Evolutionary conservation across 257 asterid species (phyloP).

Genomic region (Voacanga thouarsii): DNA sequence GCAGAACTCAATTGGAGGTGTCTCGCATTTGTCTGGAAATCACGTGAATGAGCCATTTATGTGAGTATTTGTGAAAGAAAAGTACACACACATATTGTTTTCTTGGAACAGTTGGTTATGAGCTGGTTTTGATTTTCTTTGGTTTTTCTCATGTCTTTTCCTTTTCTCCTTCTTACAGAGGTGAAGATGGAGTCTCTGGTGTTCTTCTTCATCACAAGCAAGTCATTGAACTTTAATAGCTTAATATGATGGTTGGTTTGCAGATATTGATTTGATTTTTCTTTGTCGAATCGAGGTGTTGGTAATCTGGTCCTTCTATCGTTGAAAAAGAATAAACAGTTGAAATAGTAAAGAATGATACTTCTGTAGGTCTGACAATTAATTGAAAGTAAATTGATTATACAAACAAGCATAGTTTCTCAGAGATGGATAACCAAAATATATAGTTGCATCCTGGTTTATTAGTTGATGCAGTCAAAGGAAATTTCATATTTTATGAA

Average conservation of each 20-base stretch:
- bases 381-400: background rate
- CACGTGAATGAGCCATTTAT: constrained; percentile 93
- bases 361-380: background rate
- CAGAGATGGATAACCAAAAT: background rate
- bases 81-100: no score
- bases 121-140: constrained; percentile 21
- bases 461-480: background rate
- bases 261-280: constrained; percentile 29
- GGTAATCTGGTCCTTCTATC: background rate
- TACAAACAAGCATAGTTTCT: background rate
- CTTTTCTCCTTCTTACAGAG: constrained; percentile 35
- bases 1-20: constrained; percentile 96
- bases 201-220: constrained; percentile 99
- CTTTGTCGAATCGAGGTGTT: background rate
- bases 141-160: constrained; percentile 13
- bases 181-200: constrained; percentile 98
- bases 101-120: background rate
- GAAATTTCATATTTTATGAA: background rate
- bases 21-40: constrained; percentile 86
- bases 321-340: background rate
- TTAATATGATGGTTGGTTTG: constrained; percentile 57
- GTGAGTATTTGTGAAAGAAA: constrained; percentile 45
- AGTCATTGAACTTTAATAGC: constrained; percentile 65
- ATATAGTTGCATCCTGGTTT: background rate
- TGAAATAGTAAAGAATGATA: background rate